Evolutionary conservation across 306 rosid species (phyloP).

Genomic region (Medicago arabica): DNA sequence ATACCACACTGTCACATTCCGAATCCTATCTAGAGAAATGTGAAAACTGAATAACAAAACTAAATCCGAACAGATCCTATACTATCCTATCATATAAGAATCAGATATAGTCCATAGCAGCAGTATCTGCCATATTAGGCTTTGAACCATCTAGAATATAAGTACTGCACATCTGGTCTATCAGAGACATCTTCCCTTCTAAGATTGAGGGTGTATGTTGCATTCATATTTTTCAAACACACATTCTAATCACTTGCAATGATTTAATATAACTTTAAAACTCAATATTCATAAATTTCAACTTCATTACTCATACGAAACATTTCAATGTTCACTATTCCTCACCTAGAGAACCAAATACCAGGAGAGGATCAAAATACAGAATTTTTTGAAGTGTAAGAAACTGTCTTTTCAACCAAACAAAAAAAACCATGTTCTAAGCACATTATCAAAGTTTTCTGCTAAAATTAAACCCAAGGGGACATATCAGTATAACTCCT

Average conservation of each 20-base stretch:
- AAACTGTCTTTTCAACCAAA: too few species aligned
- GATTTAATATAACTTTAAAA: background rate
- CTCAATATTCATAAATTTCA: background rate
- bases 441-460: background rate
- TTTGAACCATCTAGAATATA: background rate
- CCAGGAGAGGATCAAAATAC: background rate
- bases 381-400: too few species aligned
- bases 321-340: background rate
- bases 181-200: background rate
- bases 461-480: background rate
- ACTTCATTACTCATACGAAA: conserved; percentile 2
- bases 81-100: background rate
- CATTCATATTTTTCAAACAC: conserved; percentile 1
- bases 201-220: background rate
- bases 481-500: background rate
- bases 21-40: background rate
- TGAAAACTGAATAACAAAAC: background rate
- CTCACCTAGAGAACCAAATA: background rate
- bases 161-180: background rate
- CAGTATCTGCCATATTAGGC: background rate
- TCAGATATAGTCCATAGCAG: background rate
- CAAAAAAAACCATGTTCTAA: background rate
- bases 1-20: too few species aligned
- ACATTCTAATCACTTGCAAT: background rate
- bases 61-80: background rate